These are phyloP conservation scores for Aspergillus mulundensis DNA, from an alignment of 495 filamentous ascomycete species.

Conservation along the genomic window DNA sequence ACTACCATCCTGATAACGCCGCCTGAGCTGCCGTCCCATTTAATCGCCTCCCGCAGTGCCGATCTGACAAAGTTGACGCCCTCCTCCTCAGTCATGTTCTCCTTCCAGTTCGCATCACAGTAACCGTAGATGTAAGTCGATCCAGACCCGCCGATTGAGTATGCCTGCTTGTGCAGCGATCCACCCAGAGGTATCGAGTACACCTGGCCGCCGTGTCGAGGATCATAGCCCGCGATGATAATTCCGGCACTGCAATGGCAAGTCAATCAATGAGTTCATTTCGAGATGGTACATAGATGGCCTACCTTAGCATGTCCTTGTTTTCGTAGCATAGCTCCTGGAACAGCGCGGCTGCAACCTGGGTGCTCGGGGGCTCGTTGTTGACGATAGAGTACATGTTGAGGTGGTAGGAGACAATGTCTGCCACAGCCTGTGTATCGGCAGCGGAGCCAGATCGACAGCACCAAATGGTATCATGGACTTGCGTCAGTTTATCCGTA, in stretches of 20 bases:
- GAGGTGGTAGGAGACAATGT: constrained; percentile 95
- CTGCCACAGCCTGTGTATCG: constrained; percentile 95
- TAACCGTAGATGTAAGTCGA: constrained; percentile 99
- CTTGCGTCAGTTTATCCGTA: constrained; percentile 97
- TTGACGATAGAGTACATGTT: constrained; percentile 87
- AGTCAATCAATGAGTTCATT: constrained; percentile 20
- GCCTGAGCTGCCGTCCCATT: constrained; percentile 98
- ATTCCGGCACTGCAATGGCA: constrained; percentile 70
- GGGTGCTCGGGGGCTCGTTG: constrained; percentile 83
- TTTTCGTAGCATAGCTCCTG: constrained; percentile 97
- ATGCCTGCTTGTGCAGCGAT: constrained; percentile 94
- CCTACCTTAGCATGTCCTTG: constrained; percentile 83
- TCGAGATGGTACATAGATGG: background rate
- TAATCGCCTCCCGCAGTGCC: constrained; percentile 87
- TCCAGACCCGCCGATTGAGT: constrained; percentile 92
- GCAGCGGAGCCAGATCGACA: constrained; percentile 95
- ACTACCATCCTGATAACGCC: constrained; percentile 98
- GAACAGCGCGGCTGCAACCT: constrained; percentile 90
- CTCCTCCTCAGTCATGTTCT: constrained; percentile 89
- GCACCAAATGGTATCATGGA: constrained; percentile 99
- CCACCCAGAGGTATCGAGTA: constrained; percentile 96
- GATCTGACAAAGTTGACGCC: constrained; percentile 92
- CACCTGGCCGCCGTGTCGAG: constrained; percentile 88
- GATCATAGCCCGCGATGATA: constrained; percentile 95
- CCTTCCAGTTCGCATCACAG: constrained; percentile 94